Evolutionary conservation across 768 basidiomycete genomes (phyloP), one percentile per base, ranked within the genome.

Genomic region (Hirschioporus abietinus): DNA sequence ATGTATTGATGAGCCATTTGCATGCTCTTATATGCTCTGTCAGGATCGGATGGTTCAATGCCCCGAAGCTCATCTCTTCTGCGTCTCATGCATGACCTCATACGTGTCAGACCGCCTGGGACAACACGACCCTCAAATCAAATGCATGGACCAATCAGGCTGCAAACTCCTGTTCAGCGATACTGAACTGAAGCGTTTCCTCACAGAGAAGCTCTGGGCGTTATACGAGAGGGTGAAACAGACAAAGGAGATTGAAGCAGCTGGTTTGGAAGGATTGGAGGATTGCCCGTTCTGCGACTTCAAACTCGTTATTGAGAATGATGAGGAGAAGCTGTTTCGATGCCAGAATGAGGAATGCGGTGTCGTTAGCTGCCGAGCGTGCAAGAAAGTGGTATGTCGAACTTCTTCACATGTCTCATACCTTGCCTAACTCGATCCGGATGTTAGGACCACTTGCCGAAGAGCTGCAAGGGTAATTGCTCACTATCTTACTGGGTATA

Each of bases 281-380:
- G 91, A 91, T 71, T 97, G 95, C 74, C 95, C 95, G 4, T 92
- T 89, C 70, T 97, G 95, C 77, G 92, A 94, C 58, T 97, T 85
- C 78, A 91, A 87, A 66, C 88, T 87, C 70, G 86, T 91, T n/a
- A 83, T 91, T 82, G 74, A 88, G 79, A 76, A 74, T 70, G 73
- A 74, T 23, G 68, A 76, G n/a, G 75, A 79, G 69, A 76, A 76
- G 66, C 67, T 80, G 65, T 82, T 83, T 65, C 72, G 80, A 69
- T 85, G 84, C 66, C 79, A 83, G 67, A 86, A 86, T 66, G 80
- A 84, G 65, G 88, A 86, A 8, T 96, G 95, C 71, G 85, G 82
- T 0, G 86, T 84, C 12, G 84, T 95, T 15, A 92, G 88, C 69
- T 97, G 95, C 78, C 77, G 95, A 66, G 75, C 76, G 65, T 97